Conservation (phyloP, 78 protist species). For the Cavenderia fasciculata region DNA sequence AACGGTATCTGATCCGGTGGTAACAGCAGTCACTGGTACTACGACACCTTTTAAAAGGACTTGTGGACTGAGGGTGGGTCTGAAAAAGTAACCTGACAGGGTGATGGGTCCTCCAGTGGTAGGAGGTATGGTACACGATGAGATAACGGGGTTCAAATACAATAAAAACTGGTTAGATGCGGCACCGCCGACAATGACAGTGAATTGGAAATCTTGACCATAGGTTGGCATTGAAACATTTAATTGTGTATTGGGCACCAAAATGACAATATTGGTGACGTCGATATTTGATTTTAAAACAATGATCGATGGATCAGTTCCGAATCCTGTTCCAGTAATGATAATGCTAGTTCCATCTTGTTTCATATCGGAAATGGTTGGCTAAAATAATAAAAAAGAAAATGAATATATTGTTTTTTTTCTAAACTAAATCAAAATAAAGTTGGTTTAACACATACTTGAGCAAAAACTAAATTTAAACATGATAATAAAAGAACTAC, state of each 20-base stretch:
- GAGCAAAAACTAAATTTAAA: no score
- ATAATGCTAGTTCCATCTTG: neutral
- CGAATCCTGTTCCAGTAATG: neutral
- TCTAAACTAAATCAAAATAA: no score
- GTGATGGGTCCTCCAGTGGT: neutral
- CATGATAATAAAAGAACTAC: no score
- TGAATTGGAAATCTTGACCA: no score
- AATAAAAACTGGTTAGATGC: neutral
- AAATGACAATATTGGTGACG: no score
- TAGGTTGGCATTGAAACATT: no score
- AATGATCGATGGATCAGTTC: neutral
- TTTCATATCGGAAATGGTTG: neutral
- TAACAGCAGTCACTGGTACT: neutral
- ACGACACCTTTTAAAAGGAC: neutral
- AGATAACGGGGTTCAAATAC: neutral
- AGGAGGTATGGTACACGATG: neutral
- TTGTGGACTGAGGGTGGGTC: neutral
- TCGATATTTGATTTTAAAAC: no score
- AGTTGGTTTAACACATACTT: no score
- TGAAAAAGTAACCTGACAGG: slow-evolving; percentile 1
- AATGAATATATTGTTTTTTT: no score
- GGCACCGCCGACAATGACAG: neutral
- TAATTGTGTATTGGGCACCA: no score
- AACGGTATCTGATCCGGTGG: neutral
- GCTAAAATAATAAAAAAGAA: no score